Conservation (phyloP, 2,329 filamentous ascomycete species). For the Penicillium aurantiogriseum region DNA sequence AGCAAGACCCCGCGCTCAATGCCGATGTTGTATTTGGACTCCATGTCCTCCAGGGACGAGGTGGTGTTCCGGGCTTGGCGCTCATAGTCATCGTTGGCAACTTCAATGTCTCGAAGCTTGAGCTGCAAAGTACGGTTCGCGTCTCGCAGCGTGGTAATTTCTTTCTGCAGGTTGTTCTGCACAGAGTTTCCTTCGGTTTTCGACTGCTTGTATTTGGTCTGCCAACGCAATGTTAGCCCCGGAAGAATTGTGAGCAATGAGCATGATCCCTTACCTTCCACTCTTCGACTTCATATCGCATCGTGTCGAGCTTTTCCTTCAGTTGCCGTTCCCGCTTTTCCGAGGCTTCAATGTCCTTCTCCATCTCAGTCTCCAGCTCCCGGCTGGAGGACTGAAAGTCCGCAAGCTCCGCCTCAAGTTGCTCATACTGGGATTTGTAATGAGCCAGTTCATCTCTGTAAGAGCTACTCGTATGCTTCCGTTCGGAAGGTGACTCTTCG, state of each 20-base stretch:
- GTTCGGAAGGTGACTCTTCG: conserved; percentile 40
- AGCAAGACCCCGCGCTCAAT: conserved; percentile 91
- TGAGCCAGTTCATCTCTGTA: conserved; percentile 77
- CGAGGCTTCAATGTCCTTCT: conserved; percentile 92
- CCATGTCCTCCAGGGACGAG: conserved; percentile 92
- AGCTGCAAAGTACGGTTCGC: conserved; percentile 77
- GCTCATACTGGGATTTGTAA: conserved; percentile 95
- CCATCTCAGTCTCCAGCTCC: conserved; percentile 89
- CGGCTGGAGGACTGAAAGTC: conserved; percentile 94
- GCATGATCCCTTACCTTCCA: conserved; percentile 72
- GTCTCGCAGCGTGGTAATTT: conserved; percentile 89
- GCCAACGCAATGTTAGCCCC: conserved; percentile 12
- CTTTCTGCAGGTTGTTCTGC: conserved; percentile 86
- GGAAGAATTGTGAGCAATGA: background rate
- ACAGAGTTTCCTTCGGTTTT: conserved; percentile 82
- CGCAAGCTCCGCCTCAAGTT: conserved; percentile 82
- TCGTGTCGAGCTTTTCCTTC: conserved; percentile 79
- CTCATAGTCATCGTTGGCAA: conserved; percentile 97
- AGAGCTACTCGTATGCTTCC: conserved; percentile 40
- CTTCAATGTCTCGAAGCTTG: conserved; percentile 88
- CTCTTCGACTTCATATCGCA: conserved; percentile 90
- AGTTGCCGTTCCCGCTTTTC: conserved; percentile 87
- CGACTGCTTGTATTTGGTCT: conserved; percentile 95
- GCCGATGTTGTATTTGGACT: conserved; percentile 92
- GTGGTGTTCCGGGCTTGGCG: conserved; percentile 93